Base-by-base conservation (phyloP, 768 basidiomycete species). In the Hypholoma fasciculare region DNA sequence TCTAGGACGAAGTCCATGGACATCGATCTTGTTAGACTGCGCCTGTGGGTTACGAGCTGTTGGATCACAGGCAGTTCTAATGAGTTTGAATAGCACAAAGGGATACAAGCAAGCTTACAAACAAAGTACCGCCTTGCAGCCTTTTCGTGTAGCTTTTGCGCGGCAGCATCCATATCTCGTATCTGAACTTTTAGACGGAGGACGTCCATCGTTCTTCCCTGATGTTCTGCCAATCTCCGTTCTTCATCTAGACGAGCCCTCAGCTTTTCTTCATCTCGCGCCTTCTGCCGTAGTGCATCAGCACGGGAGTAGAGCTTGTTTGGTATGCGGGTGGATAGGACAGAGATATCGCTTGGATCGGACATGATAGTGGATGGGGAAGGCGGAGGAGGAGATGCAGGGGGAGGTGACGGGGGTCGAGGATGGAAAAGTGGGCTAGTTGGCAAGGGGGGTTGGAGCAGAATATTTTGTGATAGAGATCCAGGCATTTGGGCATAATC, bases 81-180 rank as follows among this genome's bases (percentile, higher is more conserved):
- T 40, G n/a, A 27, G 20, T 36, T 16, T 7, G 14, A 12, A 40
- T 19, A 19, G 14, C 8, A 51, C 52, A 54, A 49, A 16, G 58
- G 6, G 14, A 52, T 12, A 30, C 49, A n/a, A 52, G 7, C 20
- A 61, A 38, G 68, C 76, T 62, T 54, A 82, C 82, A 77, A 44
- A 70, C 72, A 60, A 73, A 79, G 58, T 76, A 80, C 39, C 81
- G 70, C 56, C 72, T 73, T 23, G 76, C 79, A 19, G 82, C 82
- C 34, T 75, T 75, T 52, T 69, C 70, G 64, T 84, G 80, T 36
- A 82, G 63, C 57, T 70, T 76, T 43, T 62, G 68, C 5, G 70
- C 73, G 54, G 65, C 67, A 17, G 66, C 67, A 46, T 77, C 74
- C 20, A 70, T 66, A 39, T 74, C 71, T 36, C 73, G 65, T 3